A percentile compares a stretch with the other conserved stretches of the same genome.
Conservation (phyloP, 352 stramenopile species). For the Globisporangium okanoganense region DNA sequence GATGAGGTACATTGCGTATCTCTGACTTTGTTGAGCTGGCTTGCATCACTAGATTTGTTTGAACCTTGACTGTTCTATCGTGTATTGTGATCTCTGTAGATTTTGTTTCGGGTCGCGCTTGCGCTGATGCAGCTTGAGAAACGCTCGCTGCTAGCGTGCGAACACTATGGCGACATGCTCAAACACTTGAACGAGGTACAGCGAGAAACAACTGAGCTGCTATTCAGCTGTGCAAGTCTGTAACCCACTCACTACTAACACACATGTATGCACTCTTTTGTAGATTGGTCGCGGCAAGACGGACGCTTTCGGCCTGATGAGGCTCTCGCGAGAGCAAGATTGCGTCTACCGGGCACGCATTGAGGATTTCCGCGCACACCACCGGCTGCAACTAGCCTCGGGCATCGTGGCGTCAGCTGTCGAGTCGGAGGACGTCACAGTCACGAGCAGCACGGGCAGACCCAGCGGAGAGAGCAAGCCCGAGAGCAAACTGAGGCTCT, state of each 20-base stretch:
- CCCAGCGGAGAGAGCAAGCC: constrained; percentile 37
- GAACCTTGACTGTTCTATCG: neutral
- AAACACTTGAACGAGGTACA: constrained; percentile 76
- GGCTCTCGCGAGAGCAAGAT: constrained; percentile 56
- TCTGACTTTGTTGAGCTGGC: neutral
- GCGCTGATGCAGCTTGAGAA: constrained; percentile 73
- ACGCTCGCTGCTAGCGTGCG: constrained; percentile 44
- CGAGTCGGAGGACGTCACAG: constrained; percentile 28
- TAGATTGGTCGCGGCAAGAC: constrained; percentile 58
- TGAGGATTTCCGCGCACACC: constrained; percentile 82
- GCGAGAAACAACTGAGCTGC: no score
- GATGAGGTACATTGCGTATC: constrained; percentile 48
- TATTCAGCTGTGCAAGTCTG: no score
- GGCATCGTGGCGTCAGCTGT: constrained; percentile 72
- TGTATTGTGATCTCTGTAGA: constrained; percentile 19
- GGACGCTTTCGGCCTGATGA: constrained; percentile 43
- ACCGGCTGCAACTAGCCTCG: constrained; percentile 75
- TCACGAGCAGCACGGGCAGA: constrained; percentile 27
- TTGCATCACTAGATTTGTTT: neutral
- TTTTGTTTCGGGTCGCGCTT: constrained; percentile 75
- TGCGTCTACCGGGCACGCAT: constrained; percentile 63
- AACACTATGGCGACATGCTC: constrained; percentile 76
- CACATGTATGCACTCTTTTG: neutral
- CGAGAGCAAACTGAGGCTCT: constrained; percentile 51
- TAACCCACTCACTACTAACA: neutral